Conservation (phyloP, 1,284 basidiomycete species). For the Trichosporon inkin region DNA sequence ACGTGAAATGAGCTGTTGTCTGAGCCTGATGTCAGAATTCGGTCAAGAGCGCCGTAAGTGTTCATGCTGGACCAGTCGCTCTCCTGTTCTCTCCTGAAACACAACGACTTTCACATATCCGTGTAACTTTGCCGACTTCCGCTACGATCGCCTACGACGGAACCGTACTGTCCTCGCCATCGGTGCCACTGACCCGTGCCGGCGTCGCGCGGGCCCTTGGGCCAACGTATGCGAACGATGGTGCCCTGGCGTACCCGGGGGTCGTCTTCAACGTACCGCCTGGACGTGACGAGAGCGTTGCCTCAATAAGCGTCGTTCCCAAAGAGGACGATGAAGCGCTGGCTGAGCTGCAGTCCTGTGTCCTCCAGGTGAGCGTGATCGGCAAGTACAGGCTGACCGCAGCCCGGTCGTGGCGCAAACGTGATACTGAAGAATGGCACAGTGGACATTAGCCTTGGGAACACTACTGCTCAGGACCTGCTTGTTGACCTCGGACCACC, state of each 20-base stretch:
- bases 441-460: slow-evolving; percentile 66
- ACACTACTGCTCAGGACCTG: slow-evolving; percentile 75
- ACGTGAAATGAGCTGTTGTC: slow-evolving; percentile 23
- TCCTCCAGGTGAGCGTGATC: slow-evolving; percentile 24
- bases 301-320: slow-evolving; percentile 28
- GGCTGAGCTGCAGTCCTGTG: slow-evolving; percentile 19
- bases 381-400: slow-evolving; percentile 9
- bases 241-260: slow-evolving; percentile 59
- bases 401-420: slow-evolving; percentile 70
- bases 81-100: slow-evolving; percentile 65
- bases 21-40: slow-evolving; percentile 45
- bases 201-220: slow-evolving; percentile 71
- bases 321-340: slow-evolving; percentile 45
- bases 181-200: slow-evolving; percentile 60
- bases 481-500: slow-evolving; percentile 72
- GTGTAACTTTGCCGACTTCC: slow-evolving; percentile 51
- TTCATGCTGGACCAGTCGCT: slow-evolving; percentile 71
- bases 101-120: slow-evolving; percentile 70
- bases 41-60: slow-evolving; percentile 63
- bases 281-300: slow-evolving; percentile 44
- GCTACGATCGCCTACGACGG: slow-evolving; percentile 64
- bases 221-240: slow-evolving; percentile 64
- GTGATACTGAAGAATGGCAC: slow-evolving; percentile 50
- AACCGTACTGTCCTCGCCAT: slow-evolving; percentile 57
- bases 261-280: slow-evolving; percentile 66